Evolutionary conservation across 345 rosid species (phyloP).

Genomic region (Lumnitzera littorea): DNA sequence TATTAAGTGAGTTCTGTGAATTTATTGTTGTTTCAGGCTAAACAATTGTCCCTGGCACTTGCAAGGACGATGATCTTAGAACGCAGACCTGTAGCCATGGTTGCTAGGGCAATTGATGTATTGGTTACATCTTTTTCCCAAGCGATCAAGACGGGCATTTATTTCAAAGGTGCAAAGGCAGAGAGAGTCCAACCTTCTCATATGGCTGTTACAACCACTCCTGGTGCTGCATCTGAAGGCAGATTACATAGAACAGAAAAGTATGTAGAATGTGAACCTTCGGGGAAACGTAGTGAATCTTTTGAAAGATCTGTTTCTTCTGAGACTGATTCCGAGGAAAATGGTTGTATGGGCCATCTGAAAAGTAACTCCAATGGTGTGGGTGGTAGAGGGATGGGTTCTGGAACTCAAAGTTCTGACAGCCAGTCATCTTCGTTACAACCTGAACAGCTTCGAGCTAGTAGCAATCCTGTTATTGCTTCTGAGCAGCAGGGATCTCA

Average conservation of each 20-base stretch:
- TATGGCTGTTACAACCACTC: slow-evolving; percentile 19
- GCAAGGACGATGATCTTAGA: slow-evolving; percentile 71
- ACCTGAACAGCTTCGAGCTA: slow-evolving; percentile 31
- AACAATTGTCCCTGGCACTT: slow-evolving; percentile 74
- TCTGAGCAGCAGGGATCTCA: slow-evolving; percentile 63
- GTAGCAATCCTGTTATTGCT: slow-evolving; percentile 37
- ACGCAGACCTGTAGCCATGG: slow-evolving; percentile 72
- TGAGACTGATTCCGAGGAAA: slow-evolving; percentile 50
- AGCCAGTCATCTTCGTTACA: slow-evolving; percentile 21
- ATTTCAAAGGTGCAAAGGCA: slow-evolving; percentile 49
- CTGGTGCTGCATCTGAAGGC: slow-evolving; percentile 27
- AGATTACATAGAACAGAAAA: slow-evolving; percentile 28
- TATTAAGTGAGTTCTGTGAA: neutral
- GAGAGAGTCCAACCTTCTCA: slow-evolving; percentile 36
- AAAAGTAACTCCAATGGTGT: slow-evolving; percentile 28
- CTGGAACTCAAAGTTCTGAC: slow-evolving; percentile 27
- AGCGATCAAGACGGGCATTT: slow-evolving; percentile 61
- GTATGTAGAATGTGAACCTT: slow-evolving; percentile 26
- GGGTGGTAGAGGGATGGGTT: slow-evolving; percentile 23
- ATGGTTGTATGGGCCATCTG: slow-evolving; percentile 20
- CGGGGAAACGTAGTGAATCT: slow-evolving; percentile 24
- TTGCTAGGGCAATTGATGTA: slow-evolving; percentile 73
- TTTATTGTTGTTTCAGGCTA: slow-evolving; percentile 53
- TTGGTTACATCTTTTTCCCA: slow-evolving; percentile 62
- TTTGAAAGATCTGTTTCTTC: slow-evolving; percentile 29